Evolutionary conservation across 225 moss, liverwort and hornwort species (phyloP).

Genomic region (Pleurozium schreberi): DNA sequence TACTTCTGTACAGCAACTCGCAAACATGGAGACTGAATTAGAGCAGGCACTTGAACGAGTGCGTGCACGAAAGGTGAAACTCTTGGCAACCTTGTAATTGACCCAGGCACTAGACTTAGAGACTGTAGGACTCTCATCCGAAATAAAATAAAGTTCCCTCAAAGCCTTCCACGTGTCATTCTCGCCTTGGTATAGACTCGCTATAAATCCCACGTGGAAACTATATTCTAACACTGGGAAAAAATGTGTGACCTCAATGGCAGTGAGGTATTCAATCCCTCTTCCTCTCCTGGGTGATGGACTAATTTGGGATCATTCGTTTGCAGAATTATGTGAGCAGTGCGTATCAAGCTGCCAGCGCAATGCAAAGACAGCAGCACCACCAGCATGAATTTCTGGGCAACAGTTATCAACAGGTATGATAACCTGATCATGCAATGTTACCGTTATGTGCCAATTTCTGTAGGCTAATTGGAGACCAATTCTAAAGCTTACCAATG

Average conservation of each 20-base stretch:
- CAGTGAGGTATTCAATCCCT: too few relatives aligned
- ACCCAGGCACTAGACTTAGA: background rate
- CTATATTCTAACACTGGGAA: background rate
- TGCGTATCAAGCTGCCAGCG: constrained; percentile 40
- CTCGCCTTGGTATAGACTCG: background rate
- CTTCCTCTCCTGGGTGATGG: background rate
- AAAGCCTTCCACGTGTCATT: background rate
- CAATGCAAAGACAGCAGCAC: constrained; percentile 49
- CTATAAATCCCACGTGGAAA: background rate
- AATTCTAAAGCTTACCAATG: background rate
- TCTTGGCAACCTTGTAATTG: too few relatives aligned
- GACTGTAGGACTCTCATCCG: background rate
- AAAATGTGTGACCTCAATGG: background rate
- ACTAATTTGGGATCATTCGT: background rate
- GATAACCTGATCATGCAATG: background rate
- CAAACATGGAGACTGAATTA: constrained; percentile 45
- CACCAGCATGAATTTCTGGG: constrained; percentile 52
- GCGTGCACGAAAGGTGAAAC: constrained; percentile 37
- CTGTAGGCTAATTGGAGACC: background rate
- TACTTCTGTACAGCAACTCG: constrained; percentile 46
- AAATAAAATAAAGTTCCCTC: background rate
- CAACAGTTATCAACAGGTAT: constrained; percentile 45
- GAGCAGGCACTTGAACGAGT: constrained; percentile 56
- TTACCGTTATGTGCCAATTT: background rate
- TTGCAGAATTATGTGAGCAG: constrained; percentile 47